Base-by-base conservation (phyloP, 78 protist species). In the Salpingoeca rosetta region DNA sequence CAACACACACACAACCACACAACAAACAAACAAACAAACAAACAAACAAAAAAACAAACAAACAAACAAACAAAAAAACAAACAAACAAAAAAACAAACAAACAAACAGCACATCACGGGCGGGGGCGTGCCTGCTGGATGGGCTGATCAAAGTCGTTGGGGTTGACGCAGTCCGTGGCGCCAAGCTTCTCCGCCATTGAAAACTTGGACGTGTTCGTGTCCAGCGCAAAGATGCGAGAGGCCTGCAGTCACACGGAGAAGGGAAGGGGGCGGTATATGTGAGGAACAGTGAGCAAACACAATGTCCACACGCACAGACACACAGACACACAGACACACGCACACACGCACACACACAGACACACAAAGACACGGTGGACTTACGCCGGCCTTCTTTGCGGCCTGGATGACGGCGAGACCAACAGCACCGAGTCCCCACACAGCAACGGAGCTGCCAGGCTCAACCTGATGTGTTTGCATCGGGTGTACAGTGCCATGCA, bases 361-460 rank as follows among this genome's bases (percentile, higher is more conserved):
- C n/a, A n/a, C n/a, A n/a, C n/a, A n/a, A 1, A 7, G 11, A 0
- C 26, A 7, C 35, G n/a, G 22, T 78, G 39, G 28, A 65, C 51
- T 31, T 74, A 96, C 96, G 17, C 92, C 92, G 44, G 88, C 77
- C 72, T 80, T 78, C 65, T 78, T 77, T 51, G 90, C 88, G 75
- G 93, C 98, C 85, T 84, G 91, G 76, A 92, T 44, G 41, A 51
- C 93, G 22, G 90, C 88, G 24, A 93, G 87, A 37, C 96, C 96
- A 38, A 95, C 98, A 31, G 90, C 92, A 40, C 96, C 98, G 40
- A 94, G 72, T 28, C 96, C 98, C 81, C 86, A 94, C 37, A 95
- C 94, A 38, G 96, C 98, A 17, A 45, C 45, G 12, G n/a, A 81
- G 25, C 57, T 1, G 41, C 90, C 85, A 28, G 39, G 31, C 44